Conservation (phyloP, 306 rosid genomes). For the Dalbergia cultrata region DNA sequence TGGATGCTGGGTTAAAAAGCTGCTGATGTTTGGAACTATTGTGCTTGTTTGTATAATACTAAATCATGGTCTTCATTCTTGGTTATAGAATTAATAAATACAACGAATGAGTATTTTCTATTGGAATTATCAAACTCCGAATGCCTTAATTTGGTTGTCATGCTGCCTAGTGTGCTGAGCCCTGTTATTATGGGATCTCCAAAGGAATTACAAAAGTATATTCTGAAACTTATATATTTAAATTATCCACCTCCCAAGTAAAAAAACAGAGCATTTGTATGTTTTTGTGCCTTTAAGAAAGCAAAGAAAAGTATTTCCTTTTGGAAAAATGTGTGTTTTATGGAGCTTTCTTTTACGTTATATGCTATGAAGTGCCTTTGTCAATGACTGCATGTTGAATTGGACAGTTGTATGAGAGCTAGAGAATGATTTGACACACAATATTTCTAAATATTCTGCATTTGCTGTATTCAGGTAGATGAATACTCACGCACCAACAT, state of each 20-base stretch:
- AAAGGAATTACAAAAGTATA: neutral
- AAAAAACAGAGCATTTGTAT: neutral
- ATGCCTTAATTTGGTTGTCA: constrained; percentile 34
- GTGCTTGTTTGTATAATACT: constrained; percentile 15
- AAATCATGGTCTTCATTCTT: neutral
- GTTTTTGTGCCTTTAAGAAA: neutral
- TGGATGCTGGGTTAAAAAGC: constrained; percentile 12
- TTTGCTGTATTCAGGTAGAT: constrained; percentile 68
- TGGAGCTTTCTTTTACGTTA: neutral
- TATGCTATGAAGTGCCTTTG: constrained; percentile 23
- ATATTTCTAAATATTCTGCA: constrained; percentile 30
- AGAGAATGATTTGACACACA: neutral
- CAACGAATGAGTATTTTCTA: constrained; percentile 23
- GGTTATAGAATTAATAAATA: neutral
- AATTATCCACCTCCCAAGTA: neutral
- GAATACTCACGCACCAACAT: constrained; percentile 79
- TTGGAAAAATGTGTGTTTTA: neutral
- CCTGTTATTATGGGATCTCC: neutral
- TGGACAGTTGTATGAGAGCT: constrained; percentile 8
- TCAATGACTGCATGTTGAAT: constrained; percentile 3
- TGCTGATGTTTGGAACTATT: neutral
- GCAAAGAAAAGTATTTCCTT: neutral
- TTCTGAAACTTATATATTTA: constrained; percentile 4
- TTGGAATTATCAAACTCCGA: constrained; percentile 21
- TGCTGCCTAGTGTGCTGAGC: neutral